A percentile compares a stretch with the other conserved stretches of the same genome.
Evolutionary conservation across 176 grass and related monocot species (phyloP).

Genomic region (Carex myosuroides): DNA sequence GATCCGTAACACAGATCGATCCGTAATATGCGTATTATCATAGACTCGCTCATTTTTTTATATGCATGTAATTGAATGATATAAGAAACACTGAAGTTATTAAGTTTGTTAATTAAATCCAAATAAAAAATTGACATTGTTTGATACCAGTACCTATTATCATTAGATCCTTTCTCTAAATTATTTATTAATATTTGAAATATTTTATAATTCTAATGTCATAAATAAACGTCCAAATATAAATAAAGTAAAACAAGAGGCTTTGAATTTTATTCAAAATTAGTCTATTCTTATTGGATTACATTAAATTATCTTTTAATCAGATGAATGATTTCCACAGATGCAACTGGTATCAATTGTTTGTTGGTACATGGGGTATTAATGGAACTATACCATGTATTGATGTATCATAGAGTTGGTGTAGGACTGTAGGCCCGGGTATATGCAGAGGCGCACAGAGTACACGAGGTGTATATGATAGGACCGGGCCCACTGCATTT

Average conservation of each 20-base stretch:
- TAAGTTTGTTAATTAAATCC: too few species aligned
- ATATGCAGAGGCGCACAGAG: slow-evolving; percentile 4
- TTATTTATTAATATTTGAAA: not conserved
- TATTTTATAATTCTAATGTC: not conserved
- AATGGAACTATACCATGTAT: too few species aligned
- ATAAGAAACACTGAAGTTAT: too few species aligned
- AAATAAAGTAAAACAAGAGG: not conserved
- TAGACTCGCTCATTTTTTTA: too few species aligned
- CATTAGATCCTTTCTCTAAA: not conserved
- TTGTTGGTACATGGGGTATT: not conserved
- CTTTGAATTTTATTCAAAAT: not conserved
- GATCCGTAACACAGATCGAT: too few species aligned
- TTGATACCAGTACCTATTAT: not conserved
- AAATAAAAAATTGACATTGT: too few species aligned
- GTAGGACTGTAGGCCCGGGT: slow-evolving; percentile 5
- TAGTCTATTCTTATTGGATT: not conserved
- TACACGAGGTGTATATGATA: slow-evolving; percentile 24
- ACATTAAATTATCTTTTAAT: not conserved
- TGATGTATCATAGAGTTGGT: not conserved
- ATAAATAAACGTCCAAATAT: not conserved
- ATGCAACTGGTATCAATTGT: not conserved
- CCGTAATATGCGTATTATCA: too few species aligned
- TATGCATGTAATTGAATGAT: too few species aligned
- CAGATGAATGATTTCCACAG: not conserved
- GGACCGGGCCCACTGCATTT: not conserved